Evolutionary conservation across 2,329 filamentous ascomycete species (phyloP).

Genomic region (Fusarium poae): DNA sequence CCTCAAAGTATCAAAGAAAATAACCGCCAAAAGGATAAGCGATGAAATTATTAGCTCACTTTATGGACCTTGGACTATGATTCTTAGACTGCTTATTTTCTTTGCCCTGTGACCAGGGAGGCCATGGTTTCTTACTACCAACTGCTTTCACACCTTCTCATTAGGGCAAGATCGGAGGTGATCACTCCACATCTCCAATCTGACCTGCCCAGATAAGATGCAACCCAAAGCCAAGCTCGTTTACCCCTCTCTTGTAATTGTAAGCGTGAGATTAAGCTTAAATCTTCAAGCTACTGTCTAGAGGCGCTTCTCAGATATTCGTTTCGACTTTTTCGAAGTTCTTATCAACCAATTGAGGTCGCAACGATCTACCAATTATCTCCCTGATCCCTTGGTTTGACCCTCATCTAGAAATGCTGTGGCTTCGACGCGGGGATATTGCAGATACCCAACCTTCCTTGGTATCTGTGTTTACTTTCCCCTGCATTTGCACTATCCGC

Average conservation of each 20-base stretch:
- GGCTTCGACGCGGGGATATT: neutral
- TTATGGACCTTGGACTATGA: no score
- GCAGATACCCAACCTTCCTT: conserved; percentile 14
- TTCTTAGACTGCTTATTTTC: no score
- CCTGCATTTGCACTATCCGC: neutral
- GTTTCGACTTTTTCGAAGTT: neutral
- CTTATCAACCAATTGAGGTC: accelerated
- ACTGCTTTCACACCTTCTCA: conserved; percentile 1
- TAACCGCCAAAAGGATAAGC: no score
- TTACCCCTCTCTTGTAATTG: conserved; percentile 18
- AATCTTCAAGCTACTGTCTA: neutral
- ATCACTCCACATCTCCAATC: neutral
- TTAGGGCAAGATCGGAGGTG: neutral
- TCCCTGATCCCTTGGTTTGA: neutral
- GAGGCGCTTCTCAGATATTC: accelerated
- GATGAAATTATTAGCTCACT: no score
- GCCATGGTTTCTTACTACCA: no score
- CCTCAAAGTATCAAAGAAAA: no score
- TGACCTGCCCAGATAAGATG: conserved; percentile 24
- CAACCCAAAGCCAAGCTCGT: neutral
- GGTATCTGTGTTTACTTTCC: conserved; percentile 1
- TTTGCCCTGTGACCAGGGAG: no score
- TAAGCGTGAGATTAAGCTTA: conserved; percentile 22
- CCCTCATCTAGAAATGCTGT: neutral
- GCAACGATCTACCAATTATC: no score